phyloP scores from a whole-genome alignment of 202 grass and related monocot genomes.

The Cymbopogon flexuosus region DNA sequence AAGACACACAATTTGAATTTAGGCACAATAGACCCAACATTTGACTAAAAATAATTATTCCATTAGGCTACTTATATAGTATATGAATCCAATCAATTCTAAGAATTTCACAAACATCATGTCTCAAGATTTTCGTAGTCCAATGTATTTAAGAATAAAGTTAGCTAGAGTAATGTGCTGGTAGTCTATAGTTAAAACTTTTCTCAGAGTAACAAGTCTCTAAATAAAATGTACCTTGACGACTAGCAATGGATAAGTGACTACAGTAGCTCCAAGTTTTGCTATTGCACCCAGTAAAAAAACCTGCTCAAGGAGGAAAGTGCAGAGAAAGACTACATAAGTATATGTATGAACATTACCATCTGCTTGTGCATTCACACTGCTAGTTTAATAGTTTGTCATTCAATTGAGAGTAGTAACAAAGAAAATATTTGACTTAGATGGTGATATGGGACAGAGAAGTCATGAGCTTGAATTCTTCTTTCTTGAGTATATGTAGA shows the following conservation, averaged over 20 bases:
- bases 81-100: constrained; percentile 10
- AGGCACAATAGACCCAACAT: neutral
- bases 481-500: neutral
- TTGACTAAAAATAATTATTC: neutral
- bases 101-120: constrained; percentile 3
- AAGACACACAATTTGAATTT: neutral
- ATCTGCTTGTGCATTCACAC: neutral
- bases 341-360: neutral
- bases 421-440: constrained; percentile 23
- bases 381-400: neutral
- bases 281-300: constrained; percentile 91
- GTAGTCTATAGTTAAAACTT: neutral
- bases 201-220: neutral
- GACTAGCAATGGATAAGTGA: constrained; percentile 89
- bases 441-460: neutral
- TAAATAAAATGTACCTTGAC: constrained; percentile 64
- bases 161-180: neutral
- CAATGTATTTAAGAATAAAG: neutral
- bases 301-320: constrained; percentile 51
- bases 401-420: neutral
- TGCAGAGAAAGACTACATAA: neutral
- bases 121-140: neutral
- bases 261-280: constrained; percentile 84
- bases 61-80: neutral
- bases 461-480: constrained; percentile 14